Percentiles rank a stretch among this genome's conserved stretches.
Conservation (phyloP, 1,139 yeast genomes). For the Blastobotrys indianensis region DNA sequence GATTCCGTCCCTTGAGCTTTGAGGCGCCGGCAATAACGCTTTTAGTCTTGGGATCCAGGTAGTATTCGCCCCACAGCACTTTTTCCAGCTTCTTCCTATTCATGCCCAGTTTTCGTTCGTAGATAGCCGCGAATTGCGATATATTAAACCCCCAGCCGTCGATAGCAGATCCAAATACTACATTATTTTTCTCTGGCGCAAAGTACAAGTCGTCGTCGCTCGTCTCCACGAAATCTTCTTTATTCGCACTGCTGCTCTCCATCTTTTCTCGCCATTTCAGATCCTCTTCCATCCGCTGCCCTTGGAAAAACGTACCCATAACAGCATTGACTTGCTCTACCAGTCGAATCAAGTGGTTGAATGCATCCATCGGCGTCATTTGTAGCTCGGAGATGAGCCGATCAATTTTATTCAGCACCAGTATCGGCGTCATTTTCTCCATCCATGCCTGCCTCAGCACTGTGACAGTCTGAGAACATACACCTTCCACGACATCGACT, state of each 20-base stretch:
- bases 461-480: conserved; percentile 92
- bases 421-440: conserved; percentile 79
- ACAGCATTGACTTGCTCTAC: conserved; percentile 95
- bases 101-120: conserved; percentile 79
- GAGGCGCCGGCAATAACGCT: conserved; percentile 45
- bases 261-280: conserved; percentile 68
- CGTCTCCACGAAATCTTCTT: conserved; percentile 61
- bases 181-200: conserved; percentile 84
- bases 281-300: conserved; percentile 91
- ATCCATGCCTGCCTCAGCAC: conserved; percentile 95
- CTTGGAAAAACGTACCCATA: conserved; percentile 86
- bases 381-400: conserved; percentile 77
- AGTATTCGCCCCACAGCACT: conserved; percentile 95
- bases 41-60: conserved; percentile 83
- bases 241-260: conserved; percentile 33
- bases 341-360: conserved; percentile 65
- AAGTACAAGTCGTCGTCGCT: conserved; percentile 85
- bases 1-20: conserved; percentile 43
- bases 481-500: conserved; percentile 97
- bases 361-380: conserved; percentile 80
- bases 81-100: conserved; percentile 72
- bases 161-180: conserved; percentile 86
- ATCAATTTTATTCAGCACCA: conserved; percentile 92
- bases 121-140: conserved; percentile 80
- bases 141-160: conserved; percentile 98